Evolutionary conservation across 345 rosid species (phyloP), one percentile per base, ranked within the genome.

Genomic region (Citrus maxima): DNA sequence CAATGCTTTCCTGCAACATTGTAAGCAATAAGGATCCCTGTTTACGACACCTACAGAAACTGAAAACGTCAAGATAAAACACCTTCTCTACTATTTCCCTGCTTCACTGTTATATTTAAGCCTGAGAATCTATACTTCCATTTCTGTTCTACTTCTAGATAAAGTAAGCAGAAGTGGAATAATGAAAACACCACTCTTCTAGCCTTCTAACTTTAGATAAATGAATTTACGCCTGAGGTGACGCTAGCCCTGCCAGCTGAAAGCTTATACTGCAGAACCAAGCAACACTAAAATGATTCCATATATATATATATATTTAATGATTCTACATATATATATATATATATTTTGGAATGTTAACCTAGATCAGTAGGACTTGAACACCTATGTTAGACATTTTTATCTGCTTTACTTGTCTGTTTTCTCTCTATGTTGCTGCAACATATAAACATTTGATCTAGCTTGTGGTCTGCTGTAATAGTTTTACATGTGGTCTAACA

Each of bases 1-100:
- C 99, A 74, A 95, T 91, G 76, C 85, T 89, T 86, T 92, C 95
- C 98, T 93, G 85, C 54, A 62, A 87, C 76, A 85, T 83, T 70
- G 61, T 59, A 55, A 19, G 21, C 19, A 72, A 56, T 67, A 64
- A 63, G 60, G 13, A 77, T 3, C 67, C 25, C 30, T n/a, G 24
- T 42, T 24, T 37, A 25, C 28, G 24, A 34, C 22, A 16, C 25
- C 77, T 37, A 9, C 4, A 10, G n/a, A 7, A 59, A 59, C n/a
- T 1, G 18, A 25, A 37, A 54, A 73, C 21, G 1, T 1, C 55
- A 1, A 5, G 14, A 35, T 7, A 56, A 59, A 34, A 34, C 40
- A 61, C 35, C 18, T 7, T 59, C 13, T 37, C 28, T 34, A 60
- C 35, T 37, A 37, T 40, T 74, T 74, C 77, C 37, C 28, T 40